Evolutionary conservation across 2,329 filamentous ascomycete species (phyloP).

Genomic region (Albophoma yamanashiensis): DNA sequence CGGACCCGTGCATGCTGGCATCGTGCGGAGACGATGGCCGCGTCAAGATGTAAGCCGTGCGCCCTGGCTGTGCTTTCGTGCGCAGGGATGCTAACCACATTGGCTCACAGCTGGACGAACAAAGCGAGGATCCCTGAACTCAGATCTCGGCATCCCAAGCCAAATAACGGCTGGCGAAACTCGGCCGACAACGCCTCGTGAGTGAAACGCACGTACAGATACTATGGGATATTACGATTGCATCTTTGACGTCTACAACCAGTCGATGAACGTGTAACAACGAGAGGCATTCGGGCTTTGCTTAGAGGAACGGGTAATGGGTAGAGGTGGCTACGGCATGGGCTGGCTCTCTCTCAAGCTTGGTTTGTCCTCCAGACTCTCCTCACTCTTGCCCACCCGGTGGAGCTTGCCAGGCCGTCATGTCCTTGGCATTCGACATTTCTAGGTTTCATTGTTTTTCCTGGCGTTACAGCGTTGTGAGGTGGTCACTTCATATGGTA

Average conservation of each 20-base stretch:
- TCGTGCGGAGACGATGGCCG: slow-evolving; percentile 81
- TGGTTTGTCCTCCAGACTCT: not conserved
- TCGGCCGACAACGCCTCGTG: slow-evolving; percentile 5
- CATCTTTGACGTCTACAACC: not conserved
- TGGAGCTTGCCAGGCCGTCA: not conserved
- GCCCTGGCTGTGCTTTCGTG: not conserved
- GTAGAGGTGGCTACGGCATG: not conserved
- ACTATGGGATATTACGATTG: not conserved
- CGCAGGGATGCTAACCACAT: not conserved
- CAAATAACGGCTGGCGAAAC: slow-evolving; percentile 9
- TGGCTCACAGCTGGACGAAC: slow-evolving; percentile 12
- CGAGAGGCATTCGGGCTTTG: not conserved
- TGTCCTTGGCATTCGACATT: not conserved
- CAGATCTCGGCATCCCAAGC: slow-evolving; percentile 4
- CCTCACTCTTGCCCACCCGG: not conserved
- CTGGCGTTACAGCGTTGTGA: slow-evolving; percentile 3
- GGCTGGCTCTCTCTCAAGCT: not conserved
- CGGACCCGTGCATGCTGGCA: slow-evolving; percentile 73
- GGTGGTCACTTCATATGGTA: not conserved
- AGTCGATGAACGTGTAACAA: not conserved
- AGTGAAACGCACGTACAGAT: not conserved
- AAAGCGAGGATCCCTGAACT: slow-evolving; percentile 10
- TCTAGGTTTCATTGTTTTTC: not conserved
- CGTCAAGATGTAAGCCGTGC: slow-evolving; percentile 66
- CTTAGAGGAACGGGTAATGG: not conserved